Conservation (phyloP, 179 eudicot genomes). For the Gypsophila paniculata region DNA sequence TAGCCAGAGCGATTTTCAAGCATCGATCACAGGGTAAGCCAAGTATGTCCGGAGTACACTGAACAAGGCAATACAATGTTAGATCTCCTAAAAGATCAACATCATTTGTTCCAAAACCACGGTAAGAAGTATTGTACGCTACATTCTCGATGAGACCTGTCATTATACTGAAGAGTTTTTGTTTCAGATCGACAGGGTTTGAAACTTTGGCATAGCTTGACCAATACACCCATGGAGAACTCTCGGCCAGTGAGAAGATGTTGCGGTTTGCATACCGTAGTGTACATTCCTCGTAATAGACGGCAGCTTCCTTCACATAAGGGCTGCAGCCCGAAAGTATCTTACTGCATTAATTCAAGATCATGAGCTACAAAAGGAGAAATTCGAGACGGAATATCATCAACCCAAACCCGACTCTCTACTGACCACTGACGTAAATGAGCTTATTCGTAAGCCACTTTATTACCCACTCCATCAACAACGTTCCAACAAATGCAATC, state of each 20-base stretch:
- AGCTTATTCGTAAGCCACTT: no score
- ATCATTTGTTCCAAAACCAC: conserved; percentile 20
- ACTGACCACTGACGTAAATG: no score
- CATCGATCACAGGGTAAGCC: conserved; percentile 21
- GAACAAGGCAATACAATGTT: conserved; percentile 22
- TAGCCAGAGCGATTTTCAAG: conserved; percentile 2
- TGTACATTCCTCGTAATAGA: conserved; percentile 14
- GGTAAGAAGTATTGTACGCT: conserved; percentile 14
- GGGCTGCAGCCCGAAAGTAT: no score
- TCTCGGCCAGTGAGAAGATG: background rate
- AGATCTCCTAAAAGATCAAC: background rate
- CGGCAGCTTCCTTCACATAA: conserved; percentile 8
- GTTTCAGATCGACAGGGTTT: background rate
- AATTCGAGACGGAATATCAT: no score
- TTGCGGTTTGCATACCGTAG: conserved; percentile 20
- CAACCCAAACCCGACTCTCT: no score
- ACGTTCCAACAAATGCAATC: no score
- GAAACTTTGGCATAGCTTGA: conserved; percentile 6
- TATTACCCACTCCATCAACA: no score
- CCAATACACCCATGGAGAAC: background rate
- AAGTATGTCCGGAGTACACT: conserved; percentile 23
- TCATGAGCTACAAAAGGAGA: no score
- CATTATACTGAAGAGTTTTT: conserved; percentile 5
- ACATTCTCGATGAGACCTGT: conserved; percentile 6
- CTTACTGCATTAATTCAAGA: no score